Conservation (phyloP, 371 early-diverging fungal species). For the Zychaea mexicana region DNA sequence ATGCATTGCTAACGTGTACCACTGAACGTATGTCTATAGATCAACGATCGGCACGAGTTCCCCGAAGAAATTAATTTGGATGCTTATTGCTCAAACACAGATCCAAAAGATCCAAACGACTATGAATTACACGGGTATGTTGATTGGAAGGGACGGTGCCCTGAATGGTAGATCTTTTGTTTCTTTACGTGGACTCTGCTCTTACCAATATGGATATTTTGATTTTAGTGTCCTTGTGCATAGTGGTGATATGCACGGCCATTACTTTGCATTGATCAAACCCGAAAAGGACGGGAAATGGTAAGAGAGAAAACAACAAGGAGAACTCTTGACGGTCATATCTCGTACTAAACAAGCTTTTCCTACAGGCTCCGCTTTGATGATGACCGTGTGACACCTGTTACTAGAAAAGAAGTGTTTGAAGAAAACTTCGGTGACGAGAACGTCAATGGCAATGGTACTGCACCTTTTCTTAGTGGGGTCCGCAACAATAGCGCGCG, state of each 20-base stretch:
- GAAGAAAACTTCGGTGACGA: constrained; percentile 97
- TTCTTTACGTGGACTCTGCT: too few relatives aligned
- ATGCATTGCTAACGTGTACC: neutral
- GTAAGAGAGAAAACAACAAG: too few relatives aligned
- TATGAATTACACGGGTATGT: constrained; percentile 81
- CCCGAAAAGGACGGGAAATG: constrained; percentile 83
- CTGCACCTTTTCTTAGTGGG: constrained; percentile 25
- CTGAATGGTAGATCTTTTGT: too few relatives aligned
- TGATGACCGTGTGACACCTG: constrained; percentile 94
- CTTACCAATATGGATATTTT: neutral
- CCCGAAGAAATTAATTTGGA: constrained; percentile 87
- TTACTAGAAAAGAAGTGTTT: constrained; percentile 83
- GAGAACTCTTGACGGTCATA: too few relatives aligned
- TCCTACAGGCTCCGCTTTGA: constrained; percentile 85
- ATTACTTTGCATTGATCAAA: constrained; percentile 94
- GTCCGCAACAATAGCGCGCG: constrained; percentile 22
- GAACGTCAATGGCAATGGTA: constrained; percentile 43
- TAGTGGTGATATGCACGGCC: constrained; percentile 95
- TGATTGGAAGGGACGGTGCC: too few relatives aligned
- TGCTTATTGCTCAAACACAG: constrained; percentile 72
- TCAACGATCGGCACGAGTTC: constrained; percentile 97
- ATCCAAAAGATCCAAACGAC: constrained; percentile 62
- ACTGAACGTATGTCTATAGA: constrained; percentile 37
- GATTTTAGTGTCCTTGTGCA: constrained; percentile 90
- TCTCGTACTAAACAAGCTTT: neutral